Conservation (phyloP, 768 basidiomycete genomes). For the Symmetrospora coprosmae region DNA sequence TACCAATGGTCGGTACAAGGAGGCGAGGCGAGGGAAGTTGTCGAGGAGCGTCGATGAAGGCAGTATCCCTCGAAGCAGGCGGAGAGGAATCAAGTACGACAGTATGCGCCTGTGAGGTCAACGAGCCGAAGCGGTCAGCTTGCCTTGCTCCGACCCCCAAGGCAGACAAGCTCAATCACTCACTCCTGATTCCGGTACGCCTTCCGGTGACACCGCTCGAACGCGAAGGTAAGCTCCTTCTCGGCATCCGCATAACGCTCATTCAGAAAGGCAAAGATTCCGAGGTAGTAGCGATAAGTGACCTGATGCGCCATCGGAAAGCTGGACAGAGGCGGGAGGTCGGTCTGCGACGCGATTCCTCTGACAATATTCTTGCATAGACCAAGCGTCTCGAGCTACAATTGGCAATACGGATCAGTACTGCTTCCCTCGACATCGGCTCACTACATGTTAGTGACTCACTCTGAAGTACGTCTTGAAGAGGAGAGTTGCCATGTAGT, state of each 20-base stretch:
- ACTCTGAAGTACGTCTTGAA: slow-evolving; percentile 91
- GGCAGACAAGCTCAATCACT: slow-evolving; percentile 32
- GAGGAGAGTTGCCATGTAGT: slow-evolving; percentile 77
- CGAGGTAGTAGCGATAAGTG: slow-evolving; percentile 84
- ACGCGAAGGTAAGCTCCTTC: slow-evolving; percentile 70
- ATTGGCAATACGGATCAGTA: neutral
- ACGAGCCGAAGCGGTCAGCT: neutral
- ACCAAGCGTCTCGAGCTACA: slow-evolving; percentile 74
- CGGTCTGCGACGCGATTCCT: slow-evolving; percentile 68
- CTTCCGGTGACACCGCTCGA: slow-evolving; percentile 60
- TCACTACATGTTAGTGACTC: slow-evolving; percentile 35
- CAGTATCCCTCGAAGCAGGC: slow-evolving; percentile 71
- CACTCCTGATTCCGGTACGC: slow-evolving; percentile 72
- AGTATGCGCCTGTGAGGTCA: slow-evolving; percentile 57
- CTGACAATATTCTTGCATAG: slow-evolving; percentile 81
- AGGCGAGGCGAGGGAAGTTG: slow-evolving; percentile 56
- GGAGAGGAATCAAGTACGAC: slow-evolving; percentile 76
- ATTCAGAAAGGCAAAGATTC: slow-evolving; percentile 83
- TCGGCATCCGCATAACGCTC: slow-evolving; percentile 81
- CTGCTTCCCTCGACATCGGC: neutral
- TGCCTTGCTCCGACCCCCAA: no score
- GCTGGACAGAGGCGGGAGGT: slow-evolving; percentile 59
- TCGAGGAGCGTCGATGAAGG: slow-evolving; percentile 58
- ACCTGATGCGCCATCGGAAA: slow-evolving; percentile 59
- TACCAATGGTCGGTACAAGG: slow-evolving; percentile 68